phyloP scores from a whole-genome alignment of 179 eudicot species.

The Pouteria campechiana region DNA sequence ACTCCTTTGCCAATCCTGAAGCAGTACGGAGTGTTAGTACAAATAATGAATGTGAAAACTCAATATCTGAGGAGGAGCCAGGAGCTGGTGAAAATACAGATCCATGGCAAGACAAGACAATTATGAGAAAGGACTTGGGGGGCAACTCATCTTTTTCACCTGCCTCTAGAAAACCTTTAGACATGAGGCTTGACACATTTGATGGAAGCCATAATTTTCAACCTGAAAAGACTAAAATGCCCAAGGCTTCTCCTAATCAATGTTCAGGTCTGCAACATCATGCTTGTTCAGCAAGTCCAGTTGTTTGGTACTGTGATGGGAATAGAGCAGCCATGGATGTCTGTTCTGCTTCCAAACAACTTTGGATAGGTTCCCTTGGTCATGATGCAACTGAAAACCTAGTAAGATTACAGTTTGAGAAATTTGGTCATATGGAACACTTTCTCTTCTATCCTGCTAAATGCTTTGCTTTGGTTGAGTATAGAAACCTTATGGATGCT shows the following conservation, averaged over 20 bases:
- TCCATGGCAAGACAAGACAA: constrained; percentile 31
- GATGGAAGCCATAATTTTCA: constrained; percentile 29
- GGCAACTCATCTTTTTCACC: constrained; percentile 46
- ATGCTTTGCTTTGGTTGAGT: constrained; percentile 66
- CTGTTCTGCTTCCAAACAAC: constrained; percentile 75
- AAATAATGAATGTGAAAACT: constrained; percentile 49
- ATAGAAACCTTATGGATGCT: constrained; percentile 75
- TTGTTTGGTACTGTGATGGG: constrained; percentile 70
- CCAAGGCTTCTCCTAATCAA: constrained; percentile 28
- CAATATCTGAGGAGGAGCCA: constrained; percentile 36
- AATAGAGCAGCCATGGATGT: constrained; percentile 79
- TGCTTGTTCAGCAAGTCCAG: constrained; percentile 27
- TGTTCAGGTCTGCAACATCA: constrained; percentile 6
- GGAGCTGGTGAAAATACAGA: constrained; percentile 45
- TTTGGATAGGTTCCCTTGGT: constrained; percentile 83
- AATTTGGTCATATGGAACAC: constrained; percentile 73
- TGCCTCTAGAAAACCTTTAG: constrained; percentile 34
- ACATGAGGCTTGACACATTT: constrained; percentile 34
- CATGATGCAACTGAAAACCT: constrained; percentile 75
- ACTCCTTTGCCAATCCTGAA: constrained; percentile 29
- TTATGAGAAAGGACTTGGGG: constrained; percentile 42
- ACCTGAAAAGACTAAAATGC: constrained; percentile 30
- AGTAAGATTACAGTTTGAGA: constrained; percentile 70
- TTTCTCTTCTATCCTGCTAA: constrained; percentile 43
- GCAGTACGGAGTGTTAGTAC: constrained; percentile 29